Percentiles rank a stretch among this genome's conserved stretches.
These are phyloP conservation scores for Lecanosticta acicola DNA, from an alignment of 2,329 filamentous ascomycete species.

Conservation along the genomic window DNA sequence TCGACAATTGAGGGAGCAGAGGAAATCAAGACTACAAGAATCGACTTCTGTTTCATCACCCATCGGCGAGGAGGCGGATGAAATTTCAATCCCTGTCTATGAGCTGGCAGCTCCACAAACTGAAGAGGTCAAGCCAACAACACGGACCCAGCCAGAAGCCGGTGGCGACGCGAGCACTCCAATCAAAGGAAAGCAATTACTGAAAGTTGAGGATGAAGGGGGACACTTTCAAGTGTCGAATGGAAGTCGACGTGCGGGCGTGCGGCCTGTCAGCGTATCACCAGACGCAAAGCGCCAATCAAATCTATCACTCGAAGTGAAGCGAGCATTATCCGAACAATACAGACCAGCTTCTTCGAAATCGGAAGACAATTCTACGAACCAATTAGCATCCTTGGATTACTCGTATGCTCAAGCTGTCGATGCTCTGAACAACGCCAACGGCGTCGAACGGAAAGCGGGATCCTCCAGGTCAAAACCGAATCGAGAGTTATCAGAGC, in stretches of 20 bases:
- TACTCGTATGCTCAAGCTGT: slow-evolving; percentile 29
- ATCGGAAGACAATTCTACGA: slow-evolving; percentile 17
- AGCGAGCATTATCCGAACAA: slow-evolving; percentile 11
- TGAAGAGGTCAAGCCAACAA: slow-evolving; percentile 14
- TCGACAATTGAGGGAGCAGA: slow-evolving; percentile 52
- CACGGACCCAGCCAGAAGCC: slow-evolving; percentile 12
- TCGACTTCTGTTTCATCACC: slow-evolving; percentile 5
- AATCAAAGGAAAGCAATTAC: slow-evolving; percentile 36
- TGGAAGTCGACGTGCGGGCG: slow-evolving; percentile 4
- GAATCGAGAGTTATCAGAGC: slow-evolving; percentile 13
- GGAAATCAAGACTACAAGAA: slow-evolving; percentile 49
- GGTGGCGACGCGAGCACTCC: slow-evolving; percentile 26
- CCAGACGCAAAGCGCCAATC: slow-evolving; percentile 8
- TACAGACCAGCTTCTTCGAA: slow-evolving; percentile 21
- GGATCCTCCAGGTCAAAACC: slow-evolving; percentile 1
- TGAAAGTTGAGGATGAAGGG: slow-evolving; percentile 30
- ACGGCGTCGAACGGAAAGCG: slow-evolving; percentile 2
- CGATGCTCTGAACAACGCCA: slow-evolving; percentile 20
- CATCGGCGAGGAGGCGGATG: slow-evolving; percentile 6
- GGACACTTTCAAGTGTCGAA: slow-evolving; percentile 6
- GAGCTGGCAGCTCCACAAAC: slow-evolving; percentile 13
- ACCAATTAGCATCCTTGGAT: slow-evolving; percentile 24
- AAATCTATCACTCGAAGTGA: slow-evolving; percentile 13
- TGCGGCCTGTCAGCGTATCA: slow-evolving; percentile 4
- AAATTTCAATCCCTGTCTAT: slow-evolving; percentile 7